A percentile compares a stretch with the other conserved stretches of the same genome.
Evolutionary conservation across 352 stramenopile species (phyloP).

Genomic region (Pythium rishiriense): DNA sequence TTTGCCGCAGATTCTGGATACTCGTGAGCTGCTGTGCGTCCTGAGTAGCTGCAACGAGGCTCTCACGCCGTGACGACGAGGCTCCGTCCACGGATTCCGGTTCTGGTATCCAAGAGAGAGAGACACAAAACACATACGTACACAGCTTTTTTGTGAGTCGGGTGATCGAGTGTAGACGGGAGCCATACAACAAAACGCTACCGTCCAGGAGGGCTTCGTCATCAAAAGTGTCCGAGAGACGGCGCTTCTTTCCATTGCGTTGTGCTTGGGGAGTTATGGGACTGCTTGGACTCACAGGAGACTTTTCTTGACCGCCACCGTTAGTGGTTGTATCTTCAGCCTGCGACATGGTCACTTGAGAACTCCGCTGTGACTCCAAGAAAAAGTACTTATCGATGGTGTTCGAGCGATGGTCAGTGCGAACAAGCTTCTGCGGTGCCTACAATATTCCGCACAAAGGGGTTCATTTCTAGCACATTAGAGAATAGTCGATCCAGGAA

Average conservation of each 20-base stretch:
- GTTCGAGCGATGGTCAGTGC: slow-evolving; percentile 80
- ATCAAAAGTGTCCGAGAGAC: slow-evolving; percentile 19
- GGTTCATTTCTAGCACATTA: too few species aligned
- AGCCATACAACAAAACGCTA: background rate
- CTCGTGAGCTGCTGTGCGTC: slow-evolving; percentile 71
- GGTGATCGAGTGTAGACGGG: background rate
- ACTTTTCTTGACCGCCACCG: background rate
- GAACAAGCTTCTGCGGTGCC: slow-evolving; percentile 78
- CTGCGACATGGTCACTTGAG: slow-evolving; percentile 38
- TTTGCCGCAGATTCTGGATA: slow-evolving; percentile 66
- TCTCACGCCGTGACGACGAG: slow-evolving; percentile 36
- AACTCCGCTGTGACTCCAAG: slow-evolving; percentile 69
- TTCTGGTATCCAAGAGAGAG: slow-evolving; percentile 1
- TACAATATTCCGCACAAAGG: slow-evolving; percentile 15
- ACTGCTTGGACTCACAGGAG: background rate
- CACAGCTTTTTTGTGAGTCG: too few species aligned
- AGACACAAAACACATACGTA: too few species aligned
- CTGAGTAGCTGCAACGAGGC: slow-evolving; percentile 48
- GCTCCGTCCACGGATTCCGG: slow-evolving; percentile 31
- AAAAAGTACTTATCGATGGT: slow-evolving; percentile 89
- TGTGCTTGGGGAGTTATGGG: background rate
- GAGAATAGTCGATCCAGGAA: too few species aligned
- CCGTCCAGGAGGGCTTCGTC: slow-evolving; percentile 1
- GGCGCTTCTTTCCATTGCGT: slow-evolving; percentile 20
- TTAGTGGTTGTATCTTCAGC: slow-evolving; percentile 36